Conservation (phyloP, 352 stramenopile species). For the Phytophthora brassicae region DNA sequence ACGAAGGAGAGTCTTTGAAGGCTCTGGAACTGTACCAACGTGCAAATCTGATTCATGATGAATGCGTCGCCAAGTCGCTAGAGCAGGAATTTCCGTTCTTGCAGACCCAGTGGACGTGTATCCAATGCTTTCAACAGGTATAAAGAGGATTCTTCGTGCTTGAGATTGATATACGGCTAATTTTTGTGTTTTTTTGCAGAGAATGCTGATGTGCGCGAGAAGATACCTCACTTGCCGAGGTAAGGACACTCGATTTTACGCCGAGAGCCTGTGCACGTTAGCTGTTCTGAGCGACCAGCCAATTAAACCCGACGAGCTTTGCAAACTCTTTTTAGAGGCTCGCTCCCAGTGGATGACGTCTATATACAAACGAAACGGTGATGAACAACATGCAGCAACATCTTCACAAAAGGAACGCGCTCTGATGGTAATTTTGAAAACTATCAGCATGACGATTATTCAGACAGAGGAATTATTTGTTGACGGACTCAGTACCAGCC, state of each 20-base stretch:
- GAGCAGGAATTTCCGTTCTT: constrained; percentile 60
- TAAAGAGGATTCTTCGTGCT: neutral
- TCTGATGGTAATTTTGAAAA: constrained; percentile 63
- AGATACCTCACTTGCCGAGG: constrained; percentile 57
- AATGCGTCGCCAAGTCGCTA: constrained; percentile 13
- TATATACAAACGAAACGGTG: constrained; percentile 9
- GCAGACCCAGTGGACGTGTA: constrained; percentile 61
- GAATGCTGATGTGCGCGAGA: constrained; percentile 48
- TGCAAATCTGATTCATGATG: constrained; percentile 36
- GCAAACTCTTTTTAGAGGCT: constrained; percentile 50
- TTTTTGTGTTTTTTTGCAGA: constrained; percentile 30
- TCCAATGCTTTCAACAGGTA: constrained; percentile 67
- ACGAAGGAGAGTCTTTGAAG: constrained; percentile 58
- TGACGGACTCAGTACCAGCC: constrained; percentile 5
- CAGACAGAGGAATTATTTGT: constrained; percentile 68
- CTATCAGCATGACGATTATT: constrained; percentile 51
- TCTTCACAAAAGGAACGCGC: constrained; percentile 31
- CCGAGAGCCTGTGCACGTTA: constrained; percentile 60
- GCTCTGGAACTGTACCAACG: constrained; percentile 51
- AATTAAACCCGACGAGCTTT: constrained; percentile 35
- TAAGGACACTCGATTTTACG: constrained; percentile 61
- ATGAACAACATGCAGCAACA: constrained; percentile 9
- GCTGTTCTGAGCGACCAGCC: constrained; percentile 35
- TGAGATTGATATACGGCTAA: neutral
- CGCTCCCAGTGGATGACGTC: constrained; percentile 56